These are phyloP conservation scores for Pseudophaeomoniella oleicola DNA, from an alignment of 2,329 filamentous ascomycete species.

Conservation along the genomic window DNA sequence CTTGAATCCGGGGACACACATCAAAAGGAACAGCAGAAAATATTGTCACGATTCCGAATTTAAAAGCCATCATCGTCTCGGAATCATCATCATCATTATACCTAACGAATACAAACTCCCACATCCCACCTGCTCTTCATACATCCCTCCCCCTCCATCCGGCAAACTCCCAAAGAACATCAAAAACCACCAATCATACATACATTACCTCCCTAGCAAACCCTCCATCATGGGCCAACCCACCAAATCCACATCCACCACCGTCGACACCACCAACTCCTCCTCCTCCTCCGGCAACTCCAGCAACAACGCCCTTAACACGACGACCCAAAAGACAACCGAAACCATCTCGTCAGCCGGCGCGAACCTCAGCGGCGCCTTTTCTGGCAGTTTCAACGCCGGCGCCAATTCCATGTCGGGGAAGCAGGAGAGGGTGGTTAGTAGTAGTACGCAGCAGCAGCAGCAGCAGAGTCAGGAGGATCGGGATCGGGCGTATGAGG, in stretches of 20 bases:
- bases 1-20: no score
- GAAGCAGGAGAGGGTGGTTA: slow-evolving; percentile 3
- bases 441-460: slow-evolving; percentile 1
- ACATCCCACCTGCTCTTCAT: no score
- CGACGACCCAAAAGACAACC: slow-evolving; percentile 1
- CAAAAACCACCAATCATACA: neutral
- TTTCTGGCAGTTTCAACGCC: neutral
- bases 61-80: no score
- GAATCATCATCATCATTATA: no score
- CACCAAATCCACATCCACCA: no score
- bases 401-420: slow-evolving; percentile 4
- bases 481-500: slow-evolving; percentile 27
- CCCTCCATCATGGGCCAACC: neutral
- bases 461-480: slow-evolving; percentile 23
- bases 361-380: slow-evolving; percentile 1
- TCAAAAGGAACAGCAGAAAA: no score
- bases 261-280: slow-evolving; percentile 18
- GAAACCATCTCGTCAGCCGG: slow-evolving; percentile 1
- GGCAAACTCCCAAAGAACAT: neutral
- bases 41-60: no score
- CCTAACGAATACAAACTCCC: no score
- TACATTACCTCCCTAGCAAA: neutral
- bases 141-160: no score
- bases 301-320: slow-evolving; percentile 10
- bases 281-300: slow-evolving; percentile 22